Conservation (phyloP, 345 rosid species). For the Theobroma cacao region DNA sequence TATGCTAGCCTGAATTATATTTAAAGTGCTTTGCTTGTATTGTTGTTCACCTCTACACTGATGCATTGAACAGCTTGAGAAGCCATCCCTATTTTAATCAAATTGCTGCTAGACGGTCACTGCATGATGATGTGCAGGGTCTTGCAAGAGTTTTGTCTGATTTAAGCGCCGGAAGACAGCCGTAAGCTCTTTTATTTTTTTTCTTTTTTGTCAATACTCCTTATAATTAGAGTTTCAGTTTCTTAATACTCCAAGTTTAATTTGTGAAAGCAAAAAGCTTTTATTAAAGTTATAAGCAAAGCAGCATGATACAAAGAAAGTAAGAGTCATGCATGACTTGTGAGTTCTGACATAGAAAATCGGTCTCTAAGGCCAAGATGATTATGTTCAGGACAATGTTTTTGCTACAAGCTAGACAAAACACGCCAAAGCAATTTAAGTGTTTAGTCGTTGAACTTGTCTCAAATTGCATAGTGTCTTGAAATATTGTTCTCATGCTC, state of each 20-base stretch:
- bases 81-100: conserved; percentile 61
- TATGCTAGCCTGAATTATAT: neutral
- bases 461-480: neutral
- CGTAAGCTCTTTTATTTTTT: conserved; percentile 42
- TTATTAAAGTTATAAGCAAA: neutral
- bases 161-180: conserved; percentile 81
- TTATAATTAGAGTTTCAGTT: neutral
- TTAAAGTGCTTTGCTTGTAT: conserved; percentile 4
- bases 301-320: neutral
- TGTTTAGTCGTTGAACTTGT: too few relatives aligned
- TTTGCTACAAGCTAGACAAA: too few relatives aligned
- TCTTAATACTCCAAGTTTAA: neutral
- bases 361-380: neutral
- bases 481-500: neutral
- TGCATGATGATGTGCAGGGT: conserved; percentile 47
- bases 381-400: neutral
- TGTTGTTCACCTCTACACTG: neutral
- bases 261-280: neutral
- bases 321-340: neutral
- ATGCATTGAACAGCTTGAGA: conserved; percentile 57
- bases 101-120: conserved; percentile 53
- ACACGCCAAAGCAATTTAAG: too few relatives aligned
- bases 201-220: neutral
- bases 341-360: neutral
- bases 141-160: conserved; percentile 75